Base-by-base conservation (phyloP, 2,329 filamentous ascomycete species). In the Emmonsia crescens region DNA sequence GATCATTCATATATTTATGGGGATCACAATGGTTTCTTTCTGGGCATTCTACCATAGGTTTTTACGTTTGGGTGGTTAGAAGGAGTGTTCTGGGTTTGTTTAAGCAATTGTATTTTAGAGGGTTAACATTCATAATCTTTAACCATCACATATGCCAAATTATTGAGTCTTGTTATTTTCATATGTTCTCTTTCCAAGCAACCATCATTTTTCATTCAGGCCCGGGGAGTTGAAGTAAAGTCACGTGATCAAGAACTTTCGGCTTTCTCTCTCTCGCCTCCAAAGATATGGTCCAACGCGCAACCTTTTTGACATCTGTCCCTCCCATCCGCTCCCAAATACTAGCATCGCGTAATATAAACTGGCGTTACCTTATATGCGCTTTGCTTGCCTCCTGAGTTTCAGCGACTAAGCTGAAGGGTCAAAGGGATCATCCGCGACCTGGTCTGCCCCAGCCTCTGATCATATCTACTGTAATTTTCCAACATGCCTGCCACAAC, bases 401-500 rank as follows among this genome's bases (percentile, higher is more conserved):
- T 38, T 21, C 3, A 8, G 19, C 31, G 33, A 24, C 52, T 55
- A 31, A 55, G 52, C 3, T 55, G 52, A 21, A 21, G 52, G 10
- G 52, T 14, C 10, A 3, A 38, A 38, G n/a, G 33, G 49, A n/a
- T 29, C 16, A 33, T n/a, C 27, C 51, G 2, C 51, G 16, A 19
- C 29, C 51, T 14, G n/a, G 10, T 33, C 51, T 40, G 8, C 5
- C 21, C 48, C n/a, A 27, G n/a, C 8, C 27, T 42, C n/a, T 27
- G 33, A 40, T 24, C n/a, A 16, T 21, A 9, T 42, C n/a, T 1
- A 57, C 54, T 3, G 40, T 24, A 31, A 42, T 19, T 29, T 19
- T 44, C 21, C 62, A 61, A 21, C 29, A 68, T 68, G 67, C 61
- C 67, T 57, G 62, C 70, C 12, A 62, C 67, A 36, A 69, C 66